phyloP scores from a whole-genome alignment of 176 grass and related monocot genomes.

The Rhynchospora pubera region DNA sequence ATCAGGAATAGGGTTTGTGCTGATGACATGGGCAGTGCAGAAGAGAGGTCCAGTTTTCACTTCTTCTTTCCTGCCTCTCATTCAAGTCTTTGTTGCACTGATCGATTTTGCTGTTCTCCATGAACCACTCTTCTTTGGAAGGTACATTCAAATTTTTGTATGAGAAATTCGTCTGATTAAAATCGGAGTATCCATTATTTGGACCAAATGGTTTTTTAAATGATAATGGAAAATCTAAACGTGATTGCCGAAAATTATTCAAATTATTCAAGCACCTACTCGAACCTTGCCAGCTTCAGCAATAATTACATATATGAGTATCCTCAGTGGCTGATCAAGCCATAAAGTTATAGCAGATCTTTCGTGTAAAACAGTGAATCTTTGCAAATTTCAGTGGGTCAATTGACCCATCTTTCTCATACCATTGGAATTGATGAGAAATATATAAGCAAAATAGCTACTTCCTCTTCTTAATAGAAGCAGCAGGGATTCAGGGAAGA shows the following conservation, averaged over 20 bases:
- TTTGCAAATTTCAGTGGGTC: background rate
- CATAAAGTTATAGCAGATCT: too few species aligned
- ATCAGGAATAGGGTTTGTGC: constrained; percentile 59
- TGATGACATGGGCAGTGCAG: constrained; percentile 80
- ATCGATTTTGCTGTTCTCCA: constrained; percentile 50
- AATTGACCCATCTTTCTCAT: background rate
- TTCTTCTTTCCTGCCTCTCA: constrained; percentile 64
- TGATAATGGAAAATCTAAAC: too few species aligned
- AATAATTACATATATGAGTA: background rate
- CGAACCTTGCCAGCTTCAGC: background rate
- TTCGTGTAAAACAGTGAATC: background rate
- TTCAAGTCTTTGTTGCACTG: constrained; percentile 54
- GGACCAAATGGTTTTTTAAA: too few species aligned
- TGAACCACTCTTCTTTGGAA: constrained; percentile 61
- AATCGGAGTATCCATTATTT: background rate
- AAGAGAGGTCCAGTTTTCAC: constrained; percentile 72
- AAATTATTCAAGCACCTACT: background rate
- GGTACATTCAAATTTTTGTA: constrained; percentile 20
- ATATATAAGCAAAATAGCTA: background rate
- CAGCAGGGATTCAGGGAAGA: too few species aligned
- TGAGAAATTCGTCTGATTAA: background rate
- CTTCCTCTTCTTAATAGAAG: too few species aligned
- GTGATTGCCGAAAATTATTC: background rate
- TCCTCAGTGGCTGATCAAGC: background rate
- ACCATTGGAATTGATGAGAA: background rate